Percentiles rank a stretch among this genome's conserved stretches.
Evolutionary conservation across 179 eudicot genomes (phyloP).

Genomic region (Drosera spatulata): DNA sequence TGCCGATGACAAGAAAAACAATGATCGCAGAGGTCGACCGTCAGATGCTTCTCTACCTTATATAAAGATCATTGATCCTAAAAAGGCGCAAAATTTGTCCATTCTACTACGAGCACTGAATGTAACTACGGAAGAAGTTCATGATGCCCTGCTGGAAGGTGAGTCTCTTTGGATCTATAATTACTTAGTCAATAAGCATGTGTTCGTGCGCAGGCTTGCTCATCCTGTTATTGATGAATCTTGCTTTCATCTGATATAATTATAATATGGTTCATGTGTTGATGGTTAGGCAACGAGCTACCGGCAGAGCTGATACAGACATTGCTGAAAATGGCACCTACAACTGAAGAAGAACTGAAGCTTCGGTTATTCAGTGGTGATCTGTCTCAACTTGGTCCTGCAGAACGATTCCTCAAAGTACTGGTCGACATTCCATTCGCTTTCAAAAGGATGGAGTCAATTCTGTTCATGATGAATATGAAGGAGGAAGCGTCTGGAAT

Average conservation of each 20-base stretch:
- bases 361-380: slow-evolving; percentile 56
- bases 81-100: slow-evolving; percentile 74
- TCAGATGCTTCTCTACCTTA: slow-evolving; percentile 24
- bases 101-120: slow-evolving; percentile 72
- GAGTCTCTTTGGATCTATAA: not conserved
- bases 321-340: slow-evolving; percentile 75
- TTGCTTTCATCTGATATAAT: too few species aligned
- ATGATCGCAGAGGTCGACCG: slow-evolving; percentile 18
- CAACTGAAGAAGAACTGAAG: slow-evolving; percentile 76
- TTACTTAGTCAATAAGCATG: too few species aligned
- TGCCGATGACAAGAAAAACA: slow-evolving; percentile 25
- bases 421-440: slow-evolving; percentile 69
- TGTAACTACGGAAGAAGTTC: slow-evolving; percentile 75
- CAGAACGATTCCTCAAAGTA: slow-evolving; percentile 63
- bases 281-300: slow-evolving; percentile 52
- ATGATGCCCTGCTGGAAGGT: slow-evolving; percentile 82
- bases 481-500: slow-evolving; percentile 46
- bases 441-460: slow-evolving; percentile 52
- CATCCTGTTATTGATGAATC: too few species aligned
- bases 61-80: slow-evolving; percentile 66
- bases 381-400: slow-evolving; percentile 49
- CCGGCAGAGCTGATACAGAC: slow-evolving; percentile 63
- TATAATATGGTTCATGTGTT: too few species aligned
- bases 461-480: slow-evolving; percentile 56
- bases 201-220: too few species aligned